Evolutionary conservation across 2,329 filamentous ascomycete species (phyloP).

Genomic region (Claviceps paspali): DNA sequence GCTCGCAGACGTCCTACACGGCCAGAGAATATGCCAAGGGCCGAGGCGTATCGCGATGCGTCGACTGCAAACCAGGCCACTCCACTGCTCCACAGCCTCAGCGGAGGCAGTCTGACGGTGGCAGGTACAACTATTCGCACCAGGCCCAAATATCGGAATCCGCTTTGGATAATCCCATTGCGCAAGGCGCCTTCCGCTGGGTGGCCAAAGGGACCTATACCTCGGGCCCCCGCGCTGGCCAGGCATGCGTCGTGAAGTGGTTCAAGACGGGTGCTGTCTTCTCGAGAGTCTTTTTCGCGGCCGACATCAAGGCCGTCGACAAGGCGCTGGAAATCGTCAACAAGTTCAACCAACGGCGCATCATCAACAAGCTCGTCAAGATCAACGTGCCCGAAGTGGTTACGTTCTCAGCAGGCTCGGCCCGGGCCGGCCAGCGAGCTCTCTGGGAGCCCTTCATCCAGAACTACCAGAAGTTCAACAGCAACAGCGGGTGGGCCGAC

Average conservation of each 20-base stretch:
- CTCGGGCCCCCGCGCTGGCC: slow-evolving; percentile 14
- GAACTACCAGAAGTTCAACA: slow-evolving; percentile 29
- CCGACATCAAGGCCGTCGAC: slow-evolving; percentile 22
- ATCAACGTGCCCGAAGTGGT: slow-evolving; percentile 22
- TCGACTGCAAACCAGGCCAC: slow-evolving; percentile 7
- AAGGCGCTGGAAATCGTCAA: slow-evolving; percentile 21
- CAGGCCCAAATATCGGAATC: no score
- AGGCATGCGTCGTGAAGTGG: slow-evolving; percentile 22
- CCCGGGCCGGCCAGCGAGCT: slow-evolving; percentile 9
- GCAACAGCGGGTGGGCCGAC: slow-evolving; percentile 25
- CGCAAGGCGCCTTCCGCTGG: slow-evolving; percentile 7
- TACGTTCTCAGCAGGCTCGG: slow-evolving; percentile 7
- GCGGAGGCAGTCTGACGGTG: slow-evolving; percentile 2
- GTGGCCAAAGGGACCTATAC: slow-evolving; percentile 15
- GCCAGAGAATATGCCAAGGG: slow-evolving; percentile 4
- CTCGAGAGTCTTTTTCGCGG: slow-evolving; percentile 17
- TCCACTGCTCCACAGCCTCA: background rate
- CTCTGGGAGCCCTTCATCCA: slow-evolving; percentile 24
- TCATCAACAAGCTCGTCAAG: slow-evolving; percentile 17
- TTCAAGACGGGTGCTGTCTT: slow-evolving; percentile 23
- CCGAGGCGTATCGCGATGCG: slow-evolving; percentile 2
- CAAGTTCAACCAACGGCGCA: slow-evolving; percentile 17
- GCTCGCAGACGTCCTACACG: background rate
- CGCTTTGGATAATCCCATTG: slow-evolving; percentile 6
- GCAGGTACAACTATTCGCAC: slow-evolving; percentile 6